Conservation (phyloP, 1,284 basidiomycete species). For the Ganoderma lucidum region DNA sequence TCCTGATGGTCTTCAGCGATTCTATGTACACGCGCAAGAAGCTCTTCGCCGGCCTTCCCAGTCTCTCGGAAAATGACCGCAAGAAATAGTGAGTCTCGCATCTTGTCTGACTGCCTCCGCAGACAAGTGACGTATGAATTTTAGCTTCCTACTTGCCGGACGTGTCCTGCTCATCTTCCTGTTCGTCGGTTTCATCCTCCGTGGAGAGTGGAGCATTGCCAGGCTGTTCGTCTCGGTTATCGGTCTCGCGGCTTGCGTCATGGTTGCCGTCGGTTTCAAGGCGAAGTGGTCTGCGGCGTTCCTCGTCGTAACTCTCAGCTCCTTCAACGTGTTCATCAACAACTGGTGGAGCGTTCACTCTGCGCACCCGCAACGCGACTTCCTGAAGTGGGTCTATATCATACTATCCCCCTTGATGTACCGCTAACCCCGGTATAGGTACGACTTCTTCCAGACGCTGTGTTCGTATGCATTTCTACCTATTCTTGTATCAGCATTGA, state of each 20-base stretch:
- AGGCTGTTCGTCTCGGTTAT: slow-evolving; percentile 89
- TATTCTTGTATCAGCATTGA: slow-evolving; percentile 18
- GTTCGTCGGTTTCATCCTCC: slow-evolving; percentile 97
- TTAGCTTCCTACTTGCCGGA: slow-evolving; percentile 94
- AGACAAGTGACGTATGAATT: slow-evolving; percentile 17
- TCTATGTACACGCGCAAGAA: slow-evolving; percentile 89
- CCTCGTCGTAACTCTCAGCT: slow-evolving; percentile 90
- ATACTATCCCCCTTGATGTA: slow-evolving; percentile 12
- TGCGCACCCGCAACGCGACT: slow-evolving; percentile 95
- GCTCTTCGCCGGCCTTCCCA: slow-evolving; percentile 92
- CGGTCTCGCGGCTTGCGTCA: slow-evolving; percentile 91
- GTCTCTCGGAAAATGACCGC: slow-evolving; percentile 93
- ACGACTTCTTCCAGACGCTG: slow-evolving; percentile 94
- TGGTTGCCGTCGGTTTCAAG: slow-evolving; percentile 99
- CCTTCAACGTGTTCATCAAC: slow-evolving; percentile 99
- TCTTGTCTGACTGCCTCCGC: slow-evolving; percentile 1
- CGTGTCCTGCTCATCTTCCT: slow-evolving; percentile 98
- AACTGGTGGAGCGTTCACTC: slow-evolving; percentile 99
- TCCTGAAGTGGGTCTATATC: slow-evolving; percentile 79
- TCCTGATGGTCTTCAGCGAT: slow-evolving; percentile 97
- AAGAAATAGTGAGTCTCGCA: slow-evolving; percentile 89
- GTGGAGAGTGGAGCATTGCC: slow-evolving; percentile 89
- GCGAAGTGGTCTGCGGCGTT: slow-evolving; percentile 99
- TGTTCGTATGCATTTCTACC: slow-evolving; percentile 58
- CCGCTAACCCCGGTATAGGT: slow-evolving; percentile 51